phyloP scores from a whole-genome alignment of 768 basidiomycete genomes.

The Kwoniella botswanensis region DNA sequence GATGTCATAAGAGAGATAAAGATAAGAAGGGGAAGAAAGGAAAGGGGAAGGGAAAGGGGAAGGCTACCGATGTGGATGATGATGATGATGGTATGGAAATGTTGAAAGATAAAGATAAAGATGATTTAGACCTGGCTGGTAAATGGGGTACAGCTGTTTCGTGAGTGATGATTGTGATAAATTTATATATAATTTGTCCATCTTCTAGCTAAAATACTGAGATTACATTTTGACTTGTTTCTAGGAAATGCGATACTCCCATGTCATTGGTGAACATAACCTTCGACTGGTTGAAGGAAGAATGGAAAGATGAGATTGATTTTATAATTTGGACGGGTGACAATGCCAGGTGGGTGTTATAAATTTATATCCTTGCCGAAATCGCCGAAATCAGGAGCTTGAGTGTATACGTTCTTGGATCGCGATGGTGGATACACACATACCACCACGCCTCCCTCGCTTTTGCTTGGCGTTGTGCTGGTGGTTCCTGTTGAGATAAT shows the following conservation, averaged over 20 bases:
- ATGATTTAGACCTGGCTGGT: constrained; percentile 44
- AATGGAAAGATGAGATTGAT: constrained; percentile 83
- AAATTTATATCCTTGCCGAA: background rate
- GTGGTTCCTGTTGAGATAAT: no score
- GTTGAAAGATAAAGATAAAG: constrained; percentile 19
- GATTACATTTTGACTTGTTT: background rate
- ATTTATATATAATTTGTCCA: no score
- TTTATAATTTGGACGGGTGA: constrained; percentile 75
- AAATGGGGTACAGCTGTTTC: constrained; percentile 54
- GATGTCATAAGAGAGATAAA: constrained; percentile 46
- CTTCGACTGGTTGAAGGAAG: constrained; percentile 75
- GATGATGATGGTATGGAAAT: constrained; percentile 11
- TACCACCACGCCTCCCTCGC: background rate
- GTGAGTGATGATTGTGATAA: constrained; percentile 34
- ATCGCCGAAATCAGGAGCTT: no score
- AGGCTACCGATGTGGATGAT: constrained; percentile 19
- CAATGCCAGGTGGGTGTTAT: constrained; percentile 57
- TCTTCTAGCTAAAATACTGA: background rate
- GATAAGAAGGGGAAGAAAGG: constrained; percentile 31
- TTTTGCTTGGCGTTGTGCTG: no score
- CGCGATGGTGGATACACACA: background rate
- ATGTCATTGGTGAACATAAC: constrained; percentile 78
- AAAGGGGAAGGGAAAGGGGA: constrained; percentile 32
- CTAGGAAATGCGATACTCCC: constrained; percentile 71
- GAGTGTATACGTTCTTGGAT: background rate